Evolutionary conservation across 2,329 filamentous ascomycete genomes (phyloP).

Genomic region (Phaeosphaeriaceae sp.): DNA sequence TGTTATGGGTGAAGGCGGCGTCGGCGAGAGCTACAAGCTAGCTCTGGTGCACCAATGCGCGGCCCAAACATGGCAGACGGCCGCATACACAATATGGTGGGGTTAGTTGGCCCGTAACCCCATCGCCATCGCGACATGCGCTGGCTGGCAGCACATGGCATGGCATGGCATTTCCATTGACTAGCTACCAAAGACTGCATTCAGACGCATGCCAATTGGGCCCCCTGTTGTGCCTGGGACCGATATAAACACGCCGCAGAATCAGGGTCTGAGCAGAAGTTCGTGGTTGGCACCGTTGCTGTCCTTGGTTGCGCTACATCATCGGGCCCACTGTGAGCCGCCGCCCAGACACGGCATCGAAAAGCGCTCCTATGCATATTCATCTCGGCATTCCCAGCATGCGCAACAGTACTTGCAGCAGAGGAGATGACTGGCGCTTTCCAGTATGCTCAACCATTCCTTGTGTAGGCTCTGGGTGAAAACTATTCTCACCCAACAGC

Average conservation of each 20-base stretch:
- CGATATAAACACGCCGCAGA: not conserved
- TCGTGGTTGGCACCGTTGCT: not conserved
- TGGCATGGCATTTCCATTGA: not conserved
- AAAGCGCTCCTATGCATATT: not conserved
- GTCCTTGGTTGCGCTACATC: not conserved
- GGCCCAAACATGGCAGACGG: conserved; percentile 7
- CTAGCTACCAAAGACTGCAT: not conserved
- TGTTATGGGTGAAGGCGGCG: conserved; percentile 7
- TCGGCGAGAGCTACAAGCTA: conserved; percentile 11
- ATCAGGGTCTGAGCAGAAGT: not conserved
- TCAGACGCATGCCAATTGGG: not conserved
- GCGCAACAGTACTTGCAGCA: not conserved
- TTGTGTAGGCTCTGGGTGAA: not conserved
- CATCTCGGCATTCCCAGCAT: not conserved
- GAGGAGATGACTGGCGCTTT: not conserved
- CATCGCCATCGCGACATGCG: not conserved
- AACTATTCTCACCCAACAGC: not conserved
- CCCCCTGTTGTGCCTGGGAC: not conserved
- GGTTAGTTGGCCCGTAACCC: not conserved
- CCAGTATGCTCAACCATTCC: no score
- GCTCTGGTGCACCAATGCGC: conserved; percentile 6
- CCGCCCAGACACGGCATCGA: not conserved
- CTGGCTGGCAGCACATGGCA: not conserved
- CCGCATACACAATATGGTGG: conserved; percentile 8
- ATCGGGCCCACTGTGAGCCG: not conserved